Percentiles rank a stretch among this genome's conserved stretches.
phyloP scores from a whole-genome alignment of 2,329 filamentous ascomycete species.

The Penicillium sclerotiorum region DNA sequence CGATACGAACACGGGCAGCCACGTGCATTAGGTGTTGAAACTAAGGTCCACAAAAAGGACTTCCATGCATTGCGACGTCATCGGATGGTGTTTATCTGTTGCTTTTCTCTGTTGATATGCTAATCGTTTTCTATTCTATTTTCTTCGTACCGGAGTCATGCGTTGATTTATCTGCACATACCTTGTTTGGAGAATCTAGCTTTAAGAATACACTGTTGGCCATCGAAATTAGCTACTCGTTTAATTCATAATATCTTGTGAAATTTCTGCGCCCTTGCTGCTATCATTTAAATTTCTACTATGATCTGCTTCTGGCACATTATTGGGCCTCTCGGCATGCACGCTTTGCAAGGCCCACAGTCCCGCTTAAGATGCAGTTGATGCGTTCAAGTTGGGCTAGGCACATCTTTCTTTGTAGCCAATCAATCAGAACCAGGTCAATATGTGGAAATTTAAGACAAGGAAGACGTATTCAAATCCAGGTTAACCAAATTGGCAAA shows the following conservation, averaged over 20 bases:
- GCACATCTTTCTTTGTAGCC: too few relatives aligned
- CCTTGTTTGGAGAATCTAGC: neutral
- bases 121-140: neutral
- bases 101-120: neutral
- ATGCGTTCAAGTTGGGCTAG: too few relatives aligned
- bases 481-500: too few relatives aligned
- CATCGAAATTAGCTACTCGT: constrained; percentile 1
- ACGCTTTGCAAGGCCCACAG: neutral
- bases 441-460: too few relatives aligned
- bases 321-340: constrained; percentile 1
- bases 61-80: constrained; percentile 11
- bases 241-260: constrained; percentile 6
- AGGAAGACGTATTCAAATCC: too few relatives aligned
- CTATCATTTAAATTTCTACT: neutral
- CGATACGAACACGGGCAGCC: neutral
- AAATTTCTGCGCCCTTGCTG: neutral
- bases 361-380: neutral
- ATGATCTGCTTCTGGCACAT: too few relatives aligned
- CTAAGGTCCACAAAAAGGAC: neutral
- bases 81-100: constrained; percentile 3
- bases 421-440: too few relatives aligned
- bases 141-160: neutral
- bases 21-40: constrained; percentile 10
- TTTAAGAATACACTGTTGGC: constrained; percentile 4
- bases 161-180: constrained; percentile 8